Evolutionary conservation across 1,284 basidiomycete species (phyloP).

Genomic region (Apiotrichum gamsii): DNA sequence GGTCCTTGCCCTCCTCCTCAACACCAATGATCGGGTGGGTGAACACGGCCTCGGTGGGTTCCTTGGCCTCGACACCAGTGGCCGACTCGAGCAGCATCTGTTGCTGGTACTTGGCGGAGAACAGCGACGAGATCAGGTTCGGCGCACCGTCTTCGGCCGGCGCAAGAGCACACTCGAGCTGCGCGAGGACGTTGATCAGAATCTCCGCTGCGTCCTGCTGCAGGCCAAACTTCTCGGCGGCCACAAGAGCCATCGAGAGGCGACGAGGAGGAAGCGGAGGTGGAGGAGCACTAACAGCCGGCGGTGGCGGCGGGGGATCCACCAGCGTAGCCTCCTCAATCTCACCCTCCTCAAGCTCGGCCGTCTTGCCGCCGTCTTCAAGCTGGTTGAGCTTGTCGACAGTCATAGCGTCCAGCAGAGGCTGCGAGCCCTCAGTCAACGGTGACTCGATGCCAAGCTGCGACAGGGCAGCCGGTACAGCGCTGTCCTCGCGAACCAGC

Average conservation of each 20-base stretch:
- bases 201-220: constrained; percentile 98
- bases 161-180: constrained; percentile 87
- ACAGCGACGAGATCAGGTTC: constrained; percentile 70
- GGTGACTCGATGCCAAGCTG: constrained; percentile 14
- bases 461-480: constrained; percentile 4
- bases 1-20: constrained; percentile 66
- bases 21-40: constrained; percentile 93
- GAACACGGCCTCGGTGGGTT: constrained; percentile 78
- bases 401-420: no score
- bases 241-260: constrained; percentile 13
- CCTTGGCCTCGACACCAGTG: constrained; percentile 48
- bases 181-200: constrained; percentile 98
- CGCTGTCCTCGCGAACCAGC: constrained; percentile 12
- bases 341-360: no score
- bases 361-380: no score
- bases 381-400: no score
- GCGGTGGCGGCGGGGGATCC: constrained; percentile 1
- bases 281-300: no score
- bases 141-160: constrained; percentile 50
- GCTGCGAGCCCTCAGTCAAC: neutral
- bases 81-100: constrained; percentile 55
- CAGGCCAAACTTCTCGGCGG: constrained; percentile 54
- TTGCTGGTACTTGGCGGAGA: constrained; percentile 80
- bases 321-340: no score
- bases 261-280: constrained; percentile 11